Evolutionary conservation across 2,329 filamentous ascomycete species (phyloP).

Genomic region (Cadophora gregata): DNA sequence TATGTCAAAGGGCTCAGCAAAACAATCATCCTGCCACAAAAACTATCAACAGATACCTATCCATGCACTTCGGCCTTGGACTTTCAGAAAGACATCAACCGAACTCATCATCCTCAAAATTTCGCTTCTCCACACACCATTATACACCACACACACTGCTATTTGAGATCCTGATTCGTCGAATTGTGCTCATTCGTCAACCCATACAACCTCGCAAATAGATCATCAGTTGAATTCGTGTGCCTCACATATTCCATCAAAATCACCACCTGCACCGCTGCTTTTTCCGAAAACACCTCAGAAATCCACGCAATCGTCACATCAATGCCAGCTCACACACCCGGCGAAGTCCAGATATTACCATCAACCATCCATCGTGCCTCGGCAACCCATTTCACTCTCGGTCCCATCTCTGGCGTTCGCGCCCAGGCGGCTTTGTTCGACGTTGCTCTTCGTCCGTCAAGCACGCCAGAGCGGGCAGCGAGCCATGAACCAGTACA

Average conservation of each 20-base stretch:
- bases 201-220: conserved; percentile 26
- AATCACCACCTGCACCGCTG: conserved; percentile 13
- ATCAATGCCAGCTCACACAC: conserved; percentile 1
- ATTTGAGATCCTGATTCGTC: not conserved
- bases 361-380: conserved; percentile 11
- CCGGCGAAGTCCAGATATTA: conserved; percentile 16
- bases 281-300: not conserved
- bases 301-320: conserved; percentile 2
- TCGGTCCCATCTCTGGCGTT: not conserved
- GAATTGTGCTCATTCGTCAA: conserved; percentile 7
- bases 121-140: not conserved
- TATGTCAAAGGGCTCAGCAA: too few relatives aligned
- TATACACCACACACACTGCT: not conserved
- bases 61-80: too few relatives aligned
- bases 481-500: conserved; percentile 64
- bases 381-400: not conserved
- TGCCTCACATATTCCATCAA: conserved; percentile 20
- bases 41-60: too few relatives aligned
- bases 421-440: conserved; percentile 13
- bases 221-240: conserved; percentile 20
- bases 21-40: too few relatives aligned
- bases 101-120: not conserved
- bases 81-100: too few relatives aligned
- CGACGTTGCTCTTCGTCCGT: conserved; percentile 6
- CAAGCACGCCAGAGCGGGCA: not conserved